Percentiles rank a stretch among this genome's conserved stretches.
These are phyloP conservation scores for Diaporthe eres DNA, from an alignment of 2,329 filamentous ascomycete genomes.

Conservation along the genomic window DNA sequence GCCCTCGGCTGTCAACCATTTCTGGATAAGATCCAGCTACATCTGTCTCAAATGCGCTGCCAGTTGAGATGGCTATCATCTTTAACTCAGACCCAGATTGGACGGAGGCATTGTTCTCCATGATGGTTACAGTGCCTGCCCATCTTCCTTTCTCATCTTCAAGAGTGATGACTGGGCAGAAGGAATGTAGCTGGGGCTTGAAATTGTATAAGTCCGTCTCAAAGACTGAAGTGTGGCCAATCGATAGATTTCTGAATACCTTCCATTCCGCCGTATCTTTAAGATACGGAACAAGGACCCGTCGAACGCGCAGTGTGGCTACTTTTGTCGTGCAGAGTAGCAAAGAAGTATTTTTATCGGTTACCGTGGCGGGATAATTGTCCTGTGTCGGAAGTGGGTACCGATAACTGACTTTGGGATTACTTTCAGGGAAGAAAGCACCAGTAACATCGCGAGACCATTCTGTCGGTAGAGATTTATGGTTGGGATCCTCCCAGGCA, in stretches of 20 bases:
- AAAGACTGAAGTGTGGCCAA: background rate
- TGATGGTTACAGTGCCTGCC: background rate
- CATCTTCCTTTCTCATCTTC: background rate
- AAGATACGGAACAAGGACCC: background rate
- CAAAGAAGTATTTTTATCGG: too few relatives aligned
- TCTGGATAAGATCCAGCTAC: background rate
- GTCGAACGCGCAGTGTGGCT: background rate
- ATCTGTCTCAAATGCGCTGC: background rate
- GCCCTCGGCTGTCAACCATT: background rate
- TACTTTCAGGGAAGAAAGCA: too few relatives aligned
- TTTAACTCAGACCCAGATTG: background rate
- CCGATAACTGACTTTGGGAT: too few relatives aligned
- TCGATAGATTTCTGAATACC: too few relatives aligned
- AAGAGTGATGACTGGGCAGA: background rate
- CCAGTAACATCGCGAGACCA: too few relatives aligned
- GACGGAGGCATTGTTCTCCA: background rate
- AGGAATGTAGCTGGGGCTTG: background rate
- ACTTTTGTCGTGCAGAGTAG: too few relatives aligned
- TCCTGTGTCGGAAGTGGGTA: too few relatives aligned
- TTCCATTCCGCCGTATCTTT: too few relatives aligned
- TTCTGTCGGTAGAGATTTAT: too few relatives aligned
- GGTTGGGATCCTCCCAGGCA: too few relatives aligned
- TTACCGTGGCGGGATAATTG: too few relatives aligned
- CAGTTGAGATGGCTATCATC: conserved; percentile 8
- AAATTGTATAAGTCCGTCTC: background rate